Conservation (phyloP, 768 basidiomycete species). For the Tricholoma saponaceum region DNA sequence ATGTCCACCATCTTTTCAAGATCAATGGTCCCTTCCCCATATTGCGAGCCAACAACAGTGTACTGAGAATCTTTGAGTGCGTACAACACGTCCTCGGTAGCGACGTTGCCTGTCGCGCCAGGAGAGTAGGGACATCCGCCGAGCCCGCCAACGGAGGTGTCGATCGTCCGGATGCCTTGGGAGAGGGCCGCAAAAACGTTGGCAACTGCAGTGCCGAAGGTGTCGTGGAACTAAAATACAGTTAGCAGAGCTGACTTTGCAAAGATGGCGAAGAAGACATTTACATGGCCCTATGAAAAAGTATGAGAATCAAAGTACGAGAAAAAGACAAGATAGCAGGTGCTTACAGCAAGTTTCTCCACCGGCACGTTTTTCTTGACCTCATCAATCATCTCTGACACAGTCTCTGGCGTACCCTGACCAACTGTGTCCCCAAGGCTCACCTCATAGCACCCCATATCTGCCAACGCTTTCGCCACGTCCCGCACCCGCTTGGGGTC, state of each 20-base stretch:
- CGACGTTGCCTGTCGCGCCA: constrained; percentile 92
- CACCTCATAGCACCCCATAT: constrained; percentile 95
- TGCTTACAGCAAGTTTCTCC: constrained; percentile 63
- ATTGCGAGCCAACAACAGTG: constrained; percentile 41
- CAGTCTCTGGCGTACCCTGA: constrained; percentile 68
- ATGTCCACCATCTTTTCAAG: constrained; percentile 68
- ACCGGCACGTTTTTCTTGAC: constrained; percentile 61
- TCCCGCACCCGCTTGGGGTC: constrained; percentile 61
- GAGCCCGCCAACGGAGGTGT: constrained; percentile 81
- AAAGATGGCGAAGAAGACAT: constrained; percentile 19
- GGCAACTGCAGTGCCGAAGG: constrained; percentile 77
- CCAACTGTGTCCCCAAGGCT: constrained; percentile 93
- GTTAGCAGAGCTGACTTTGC: too few species aligned
- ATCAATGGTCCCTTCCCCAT: constrained; percentile 41
- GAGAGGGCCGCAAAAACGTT: constrained; percentile 71
- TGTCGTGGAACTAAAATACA: constrained; percentile 74
- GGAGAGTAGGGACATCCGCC: constrained; percentile 97
- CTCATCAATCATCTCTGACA: constrained; percentile 65
- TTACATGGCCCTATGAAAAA: constrained; percentile 48
- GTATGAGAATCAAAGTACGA: constrained; percentile 1
- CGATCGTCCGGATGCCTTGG: constrained; percentile 77
- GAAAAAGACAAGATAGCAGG: background rate
- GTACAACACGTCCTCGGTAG: constrained; percentile 90
- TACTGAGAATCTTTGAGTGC: constrained; percentile 65
- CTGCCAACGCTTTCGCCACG: constrained; percentile 63